Conservation (phyloP, 257 asterid genomes). For the Coffea canephora region DNA sequence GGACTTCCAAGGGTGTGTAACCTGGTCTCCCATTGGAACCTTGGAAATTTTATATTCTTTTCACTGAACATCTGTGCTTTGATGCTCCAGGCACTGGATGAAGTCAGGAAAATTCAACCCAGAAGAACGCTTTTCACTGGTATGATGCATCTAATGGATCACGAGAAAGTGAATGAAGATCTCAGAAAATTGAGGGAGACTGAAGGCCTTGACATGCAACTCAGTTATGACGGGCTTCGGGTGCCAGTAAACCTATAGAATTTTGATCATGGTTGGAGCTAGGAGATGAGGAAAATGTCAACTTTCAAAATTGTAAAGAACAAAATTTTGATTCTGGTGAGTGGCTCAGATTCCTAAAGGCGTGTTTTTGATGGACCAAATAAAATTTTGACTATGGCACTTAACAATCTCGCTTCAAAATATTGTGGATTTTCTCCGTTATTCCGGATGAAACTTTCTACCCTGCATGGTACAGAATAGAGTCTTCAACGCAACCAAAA, state of each 20-base stretch:
- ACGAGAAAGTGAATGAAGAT: slow-evolving; percentile 60
- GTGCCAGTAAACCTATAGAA: slow-evolving; percentile 53
- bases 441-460: no score
- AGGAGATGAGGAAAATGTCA: neutral
- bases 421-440: neutral
- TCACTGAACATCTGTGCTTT: neutral
- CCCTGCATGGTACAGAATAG: no score
- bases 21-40: neutral
- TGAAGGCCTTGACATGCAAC: slow-evolving; percentile 80
- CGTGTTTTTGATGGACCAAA: no score
- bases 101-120: slow-evolving; percentile 84
- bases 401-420: no score
- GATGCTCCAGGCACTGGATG: slow-evolving; percentile 72
- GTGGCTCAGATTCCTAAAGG: no score
- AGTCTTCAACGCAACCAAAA: no score
- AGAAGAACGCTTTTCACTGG: slow-evolving; percentile 91
- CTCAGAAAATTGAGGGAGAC: slow-evolving; percentile 62
- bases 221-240: slow-evolving; percentile 90
- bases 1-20: slow-evolving; percentile 82
- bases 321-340: no score
- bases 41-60: neutral
- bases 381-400: neutral
- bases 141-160: slow-evolving; percentile 99
- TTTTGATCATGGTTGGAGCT: neutral
- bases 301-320: no score